A percentile compares a stretch with the other conserved stretches of the same genome.
Conservation (phyloP, 73 alveolate species). For the Tetrahymena malaccensis region DNA sequence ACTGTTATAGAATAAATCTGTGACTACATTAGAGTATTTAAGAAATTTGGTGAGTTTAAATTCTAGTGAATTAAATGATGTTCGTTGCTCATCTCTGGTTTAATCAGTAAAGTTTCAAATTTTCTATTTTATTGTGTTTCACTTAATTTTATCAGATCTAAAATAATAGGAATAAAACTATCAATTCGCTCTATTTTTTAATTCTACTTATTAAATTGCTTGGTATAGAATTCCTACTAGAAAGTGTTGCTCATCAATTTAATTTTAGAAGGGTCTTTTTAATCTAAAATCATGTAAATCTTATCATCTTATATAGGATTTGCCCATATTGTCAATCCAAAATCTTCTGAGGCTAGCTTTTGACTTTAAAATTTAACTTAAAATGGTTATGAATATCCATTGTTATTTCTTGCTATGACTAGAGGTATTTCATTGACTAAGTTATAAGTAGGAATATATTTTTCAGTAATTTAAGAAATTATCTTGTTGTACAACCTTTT, state of each 20-base stretch:
- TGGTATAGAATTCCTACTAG: background rate
- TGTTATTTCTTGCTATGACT: background rate
- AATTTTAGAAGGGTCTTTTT: background rate
- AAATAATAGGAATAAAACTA: background rate
- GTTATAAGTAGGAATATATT: background rate
- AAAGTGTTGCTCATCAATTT: background rate
- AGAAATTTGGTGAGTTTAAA: background rate
- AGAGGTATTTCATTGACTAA: background rate
- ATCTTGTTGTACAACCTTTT: background rate
- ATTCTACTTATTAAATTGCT: background rate
- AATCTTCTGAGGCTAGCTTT: background rate
- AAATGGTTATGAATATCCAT: background rate
- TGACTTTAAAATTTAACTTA: background rate
- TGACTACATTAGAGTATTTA: background rate
- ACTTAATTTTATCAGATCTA: background rate
- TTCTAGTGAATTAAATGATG: background rate
- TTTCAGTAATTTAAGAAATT: background rate
- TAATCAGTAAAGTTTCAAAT: background rate
- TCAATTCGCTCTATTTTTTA: background rate
- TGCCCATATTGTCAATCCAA: background rate
- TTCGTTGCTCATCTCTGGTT: background rate
- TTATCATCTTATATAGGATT: background rate
- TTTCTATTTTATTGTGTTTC: background rate
- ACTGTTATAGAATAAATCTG: background rate
- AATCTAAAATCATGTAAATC: background rate